phyloP scores from a whole-genome alignment of 1,284 basidiomycete genomes.

The Boletus smithii region DNA sequence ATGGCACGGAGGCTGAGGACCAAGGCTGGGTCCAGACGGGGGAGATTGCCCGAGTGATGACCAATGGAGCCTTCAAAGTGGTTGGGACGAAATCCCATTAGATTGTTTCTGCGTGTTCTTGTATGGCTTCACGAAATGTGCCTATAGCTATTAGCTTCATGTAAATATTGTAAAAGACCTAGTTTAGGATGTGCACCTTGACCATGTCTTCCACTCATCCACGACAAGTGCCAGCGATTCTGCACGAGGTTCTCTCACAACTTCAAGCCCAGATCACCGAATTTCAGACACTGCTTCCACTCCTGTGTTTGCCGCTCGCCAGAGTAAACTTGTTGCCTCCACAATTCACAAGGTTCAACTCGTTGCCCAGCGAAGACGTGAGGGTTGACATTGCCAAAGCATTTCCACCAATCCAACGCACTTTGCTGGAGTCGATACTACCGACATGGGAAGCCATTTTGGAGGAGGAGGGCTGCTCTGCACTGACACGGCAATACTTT shows the following conservation, averaged over 20 bases:
- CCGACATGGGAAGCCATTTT: conserved; percentile 67
- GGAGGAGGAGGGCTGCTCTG: conserved; percentile 43
- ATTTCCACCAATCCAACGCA: conserved; percentile 58
- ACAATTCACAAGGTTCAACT: conserved; percentile 40
- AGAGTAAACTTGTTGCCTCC: conserved; percentile 57
- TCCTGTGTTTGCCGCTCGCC: conserved; percentile 58
- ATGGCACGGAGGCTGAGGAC: conserved; percentile 24
- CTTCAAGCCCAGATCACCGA: conserved; percentile 54
- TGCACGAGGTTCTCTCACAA: conserved; percentile 43
- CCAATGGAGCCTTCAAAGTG: conserved; percentile 61
- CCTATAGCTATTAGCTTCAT: not conserved
- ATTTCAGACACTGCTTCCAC: conserved; percentile 46
- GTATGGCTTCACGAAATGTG: not conserved
- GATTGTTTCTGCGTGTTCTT: not conserved
- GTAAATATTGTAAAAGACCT: too few species aligned
- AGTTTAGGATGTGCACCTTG: not conserved
- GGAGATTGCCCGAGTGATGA: conserved; percentile 47
- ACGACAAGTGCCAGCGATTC: too few species aligned
- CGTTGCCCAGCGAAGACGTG: conserved; percentile 14
- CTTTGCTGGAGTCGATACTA: conserved; percentile 59
- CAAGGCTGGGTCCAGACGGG: conserved; percentile 53
- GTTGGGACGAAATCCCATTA: conserved; percentile 15
- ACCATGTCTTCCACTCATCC: conserved; percentile 15
- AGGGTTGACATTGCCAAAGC: conserved; percentile 39
- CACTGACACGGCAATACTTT: conserved; percentile 63